These are phyloP conservation scores for Lichtheimia ornata DNA, from an alignment of 371 early-diverging fungal species.

Conservation along the genomic window DNA sequence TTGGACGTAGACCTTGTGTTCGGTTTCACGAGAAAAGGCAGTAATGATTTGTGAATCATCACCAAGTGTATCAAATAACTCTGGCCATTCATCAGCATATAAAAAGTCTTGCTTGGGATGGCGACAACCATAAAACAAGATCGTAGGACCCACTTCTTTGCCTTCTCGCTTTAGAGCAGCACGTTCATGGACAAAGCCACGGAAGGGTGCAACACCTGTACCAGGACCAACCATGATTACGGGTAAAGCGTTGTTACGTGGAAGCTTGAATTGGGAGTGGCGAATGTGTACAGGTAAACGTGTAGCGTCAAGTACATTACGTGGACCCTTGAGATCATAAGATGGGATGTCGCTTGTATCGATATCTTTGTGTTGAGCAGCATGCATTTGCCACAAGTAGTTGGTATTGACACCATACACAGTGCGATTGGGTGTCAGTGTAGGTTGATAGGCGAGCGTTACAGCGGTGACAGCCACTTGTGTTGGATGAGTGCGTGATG, in stretches of 20 bases:
- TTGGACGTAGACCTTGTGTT: conserved; percentile 89
- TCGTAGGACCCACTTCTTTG: conserved; percentile 75
- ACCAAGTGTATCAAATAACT: conserved; percentile 59
- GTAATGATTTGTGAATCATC: conserved; percentile 68
- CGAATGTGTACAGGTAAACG: conserved; percentile 85
- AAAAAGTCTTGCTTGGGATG: conserved; percentile 80
- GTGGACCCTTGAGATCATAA: conserved; percentile 57
- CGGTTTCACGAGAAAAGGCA: conserved; percentile 87
- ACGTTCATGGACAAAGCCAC: conserved; percentile 93
- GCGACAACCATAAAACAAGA: conserved; percentile 94
- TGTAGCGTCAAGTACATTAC: conserved; percentile 24
- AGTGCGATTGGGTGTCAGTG: conserved; percentile 43
- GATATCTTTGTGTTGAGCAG: conserved; percentile 20
- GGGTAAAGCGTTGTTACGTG: conserved; percentile 74
- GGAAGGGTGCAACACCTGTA: conserved; percentile 98
- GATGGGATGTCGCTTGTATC: conserved; percentile 7
- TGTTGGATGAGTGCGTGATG: conserved; percentile 70
- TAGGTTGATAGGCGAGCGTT: conserved; percentile 78
- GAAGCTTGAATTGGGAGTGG: conserved; percentile 86
- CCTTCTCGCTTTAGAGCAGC: conserved; percentile 58
- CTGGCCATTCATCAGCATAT: conserved; percentile 85
- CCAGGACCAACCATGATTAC: conserved; percentile 98
- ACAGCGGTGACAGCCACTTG: conserved; percentile 84
- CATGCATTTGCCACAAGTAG: conserved; percentile 60
- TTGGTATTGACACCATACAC: conserved; percentile 81